Percentiles rank a stretch among this genome's conserved stretches.
Evolutionary conservation across 2,329 filamentous ascomycete species (phyloP).

Genomic region (Claviceps africana): DNA sequence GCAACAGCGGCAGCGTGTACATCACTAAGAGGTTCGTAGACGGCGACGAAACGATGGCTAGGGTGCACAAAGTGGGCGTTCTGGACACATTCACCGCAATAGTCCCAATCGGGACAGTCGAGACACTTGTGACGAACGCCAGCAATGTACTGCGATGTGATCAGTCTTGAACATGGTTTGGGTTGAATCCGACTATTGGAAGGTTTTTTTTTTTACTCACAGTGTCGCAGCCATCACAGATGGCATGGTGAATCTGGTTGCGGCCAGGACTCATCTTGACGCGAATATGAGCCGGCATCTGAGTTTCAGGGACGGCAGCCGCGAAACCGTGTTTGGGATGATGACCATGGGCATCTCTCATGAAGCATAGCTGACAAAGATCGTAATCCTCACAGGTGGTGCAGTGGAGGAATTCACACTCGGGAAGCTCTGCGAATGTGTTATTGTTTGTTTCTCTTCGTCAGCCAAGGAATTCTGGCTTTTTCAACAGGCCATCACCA

Average conservation of each 20-base stretch:
- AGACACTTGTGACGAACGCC: conserved; percentile 95
- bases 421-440: conserved; percentile 45
- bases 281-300: conserved; percentile 46
- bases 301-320: conserved; percentile 49
- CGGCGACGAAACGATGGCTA: conserved; percentile 72
- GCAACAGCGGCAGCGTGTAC: conserved; percentile 9
- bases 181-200: not conserved
- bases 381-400: conserved; percentile 78
- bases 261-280: conserved; percentile 66
- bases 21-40: conserved; percentile 56
- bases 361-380: conserved; percentile 73
- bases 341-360: conserved; percentile 68
- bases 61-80: conserved; percentile 58
- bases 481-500: not conserved
- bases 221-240: conserved; percentile 85
- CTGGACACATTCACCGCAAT: conserved; percentile 63
- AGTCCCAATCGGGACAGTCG: conserved; percentile 95
- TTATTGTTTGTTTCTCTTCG: too few relatives aligned
- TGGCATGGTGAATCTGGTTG: conserved; percentile 67
- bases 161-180: not conserved
- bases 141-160: conserved; percentile 43
- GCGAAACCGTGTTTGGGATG: conserved; percentile 75
- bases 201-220: conserved; percentile 17
- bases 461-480: not conserved
- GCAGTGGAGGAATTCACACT: conserved; percentile 76